Percentiles rank a stretch among this genome's conserved stretches.
These are phyloP conservation scores for Raphidocelis subcapitata DNA, from an alignment of 139 green algal genomes.

Conservation along the genomic window DNA sequence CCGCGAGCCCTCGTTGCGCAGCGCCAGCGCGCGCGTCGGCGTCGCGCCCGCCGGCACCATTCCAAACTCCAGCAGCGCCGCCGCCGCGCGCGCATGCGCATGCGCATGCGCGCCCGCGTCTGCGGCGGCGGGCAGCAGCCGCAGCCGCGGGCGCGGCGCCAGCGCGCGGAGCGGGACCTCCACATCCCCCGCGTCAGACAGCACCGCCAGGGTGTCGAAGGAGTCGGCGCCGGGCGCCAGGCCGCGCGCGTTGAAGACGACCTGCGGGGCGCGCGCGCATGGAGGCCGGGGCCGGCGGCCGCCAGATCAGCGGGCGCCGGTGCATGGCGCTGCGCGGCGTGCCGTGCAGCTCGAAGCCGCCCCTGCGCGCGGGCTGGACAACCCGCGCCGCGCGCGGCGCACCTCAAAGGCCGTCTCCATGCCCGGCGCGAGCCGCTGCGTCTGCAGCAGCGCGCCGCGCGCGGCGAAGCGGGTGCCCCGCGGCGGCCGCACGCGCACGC, in stretches of 20 bases:
- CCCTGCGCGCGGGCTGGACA: background rate
- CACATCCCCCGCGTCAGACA: slow-evolving; percentile 1
- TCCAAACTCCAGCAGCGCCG: slow-evolving; percentile 11
- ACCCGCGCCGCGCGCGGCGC: no score
- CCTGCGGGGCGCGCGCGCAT: slow-evolving; percentile 4
- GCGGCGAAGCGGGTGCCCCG: no score
- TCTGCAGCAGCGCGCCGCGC: background rate
- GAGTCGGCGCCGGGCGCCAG: slow-evolving; percentile 5
- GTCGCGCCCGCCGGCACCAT: background rate
- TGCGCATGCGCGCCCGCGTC: no score
- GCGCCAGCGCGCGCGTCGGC: background rate
- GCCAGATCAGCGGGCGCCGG: no score
- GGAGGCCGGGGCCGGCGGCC: no score
- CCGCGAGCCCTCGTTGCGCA: slow-evolving; percentile 2
- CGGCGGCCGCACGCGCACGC: no score
- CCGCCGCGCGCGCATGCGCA: no score
- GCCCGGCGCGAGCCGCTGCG: slow-evolving; percentile 15
- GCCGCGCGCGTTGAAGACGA: background rate
- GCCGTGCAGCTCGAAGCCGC: no score
- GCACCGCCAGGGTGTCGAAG: slow-evolving; percentile 7
- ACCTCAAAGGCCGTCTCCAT: slow-evolving; percentile 16
- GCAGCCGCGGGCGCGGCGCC: background rate
- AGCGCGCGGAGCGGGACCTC: slow-evolving; percentile 17
- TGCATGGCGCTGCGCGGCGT: no score
- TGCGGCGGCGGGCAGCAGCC: background rate